Conservation (phyloP, 495 filamentous ascomycete species). For the Letharia columbiana region DNA sequence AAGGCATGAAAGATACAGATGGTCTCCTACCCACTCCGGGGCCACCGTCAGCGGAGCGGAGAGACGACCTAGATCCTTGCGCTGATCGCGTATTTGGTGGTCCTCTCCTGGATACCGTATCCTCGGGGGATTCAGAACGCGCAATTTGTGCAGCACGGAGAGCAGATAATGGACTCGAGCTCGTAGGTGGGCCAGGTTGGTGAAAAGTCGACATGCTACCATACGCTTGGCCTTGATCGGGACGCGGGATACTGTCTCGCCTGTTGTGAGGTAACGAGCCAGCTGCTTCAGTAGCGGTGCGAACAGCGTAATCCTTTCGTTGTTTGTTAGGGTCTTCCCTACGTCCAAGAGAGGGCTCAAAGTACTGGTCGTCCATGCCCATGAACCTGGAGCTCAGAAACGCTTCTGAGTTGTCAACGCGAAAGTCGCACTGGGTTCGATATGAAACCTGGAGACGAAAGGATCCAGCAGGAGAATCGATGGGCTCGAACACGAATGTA, state of each 20-base stretch:
- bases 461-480: slow-evolving; percentile 76
- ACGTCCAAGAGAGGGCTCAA: slow-evolving; percentile 60
- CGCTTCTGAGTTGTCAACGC: slow-evolving; percentile 83
- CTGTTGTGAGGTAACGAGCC: slow-evolving; percentile 33
- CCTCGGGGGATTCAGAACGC: slow-evolving; percentile 40
- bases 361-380: slow-evolving; percentile 80
- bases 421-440: slow-evolving; percentile 81
- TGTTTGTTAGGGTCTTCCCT: slow-evolving; percentile 27
- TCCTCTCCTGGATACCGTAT: slow-evolving; percentile 55
- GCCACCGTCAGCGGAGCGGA: slow-evolving; percentile 46
- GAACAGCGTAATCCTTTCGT: slow-evolving; percentile 30
- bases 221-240: slow-evolving; percentile 70
- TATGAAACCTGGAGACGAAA: slow-evolving; percentile 75
- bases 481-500: slow-evolving; percentile 65
- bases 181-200: slow-evolving; percentile 60
- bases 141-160: slow-evolving; percentile 59
- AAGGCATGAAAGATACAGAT: slow-evolving; percentile 87
- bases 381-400: slow-evolving; percentile 92
- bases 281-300: slow-evolving; percentile 46
- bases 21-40: slow-evolving; percentile 56
- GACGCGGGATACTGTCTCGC: slow-evolving; percentile 2
- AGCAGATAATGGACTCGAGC: slow-evolving; percentile 80
- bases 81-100: slow-evolving; percentile 49
- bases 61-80: slow-evolving; percentile 52
- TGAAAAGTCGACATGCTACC: slow-evolving; percentile 92